Conservation (phyloP, 495 filamentous ascomycete species). For the Xylaria curta region DNA sequence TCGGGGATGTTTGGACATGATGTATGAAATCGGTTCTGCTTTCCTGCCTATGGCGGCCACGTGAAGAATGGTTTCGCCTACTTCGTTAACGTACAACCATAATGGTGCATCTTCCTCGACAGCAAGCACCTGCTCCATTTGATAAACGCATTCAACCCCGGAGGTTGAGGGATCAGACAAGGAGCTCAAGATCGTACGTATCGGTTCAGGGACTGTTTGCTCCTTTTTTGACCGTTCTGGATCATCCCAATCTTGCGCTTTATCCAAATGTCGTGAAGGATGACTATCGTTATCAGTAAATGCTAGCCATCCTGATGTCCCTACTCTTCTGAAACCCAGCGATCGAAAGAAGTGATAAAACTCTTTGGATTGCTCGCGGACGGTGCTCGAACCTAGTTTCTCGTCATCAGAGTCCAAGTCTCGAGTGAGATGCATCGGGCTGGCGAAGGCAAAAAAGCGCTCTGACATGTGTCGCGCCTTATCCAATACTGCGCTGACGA, state of each 20-base stretch:
- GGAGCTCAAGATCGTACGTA: constrained; percentile 6
- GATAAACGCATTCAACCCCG: neutral
- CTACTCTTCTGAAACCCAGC: constrained; percentile 32
- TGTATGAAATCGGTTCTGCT: constrained; percentile 4
- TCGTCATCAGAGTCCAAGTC: neutral
- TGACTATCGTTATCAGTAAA: constrained; percentile 27
- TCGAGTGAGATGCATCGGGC: neutral
- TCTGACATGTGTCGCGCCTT: neutral
- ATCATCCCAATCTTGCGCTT: neutral
- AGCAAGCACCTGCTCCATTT: neutral
- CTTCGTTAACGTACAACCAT: neutral
- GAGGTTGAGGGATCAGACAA: neutral
- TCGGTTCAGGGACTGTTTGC: neutral
- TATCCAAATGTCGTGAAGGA: constrained; percentile 24
- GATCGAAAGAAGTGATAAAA: constrained; percentile 38
- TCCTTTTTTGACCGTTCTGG: neutral
- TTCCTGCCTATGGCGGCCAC: constrained; percentile 6
- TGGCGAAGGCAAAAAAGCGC: neutral
- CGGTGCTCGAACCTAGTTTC: neutral
- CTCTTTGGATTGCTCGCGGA: neutral
- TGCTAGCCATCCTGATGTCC: constrained; percentile 15
- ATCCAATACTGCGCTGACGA: neutral
- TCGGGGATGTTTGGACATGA: neutral
- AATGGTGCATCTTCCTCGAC: neutral
- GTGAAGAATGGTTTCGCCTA: constrained; percentile 1